Conservation (phyloP, 129 eudicot genomes). For the Heracleum sosnowskyi region DNA sequence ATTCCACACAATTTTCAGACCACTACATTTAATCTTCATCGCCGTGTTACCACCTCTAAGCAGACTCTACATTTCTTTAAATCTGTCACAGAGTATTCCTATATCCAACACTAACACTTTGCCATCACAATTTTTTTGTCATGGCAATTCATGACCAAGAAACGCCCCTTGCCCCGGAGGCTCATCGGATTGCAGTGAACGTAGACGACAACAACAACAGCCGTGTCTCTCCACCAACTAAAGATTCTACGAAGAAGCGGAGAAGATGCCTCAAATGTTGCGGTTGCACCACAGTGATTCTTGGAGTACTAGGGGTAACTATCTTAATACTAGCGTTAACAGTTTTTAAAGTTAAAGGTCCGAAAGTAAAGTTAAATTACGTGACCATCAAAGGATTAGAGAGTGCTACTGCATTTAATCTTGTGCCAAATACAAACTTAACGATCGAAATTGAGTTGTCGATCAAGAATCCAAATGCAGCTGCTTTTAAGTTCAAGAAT, state of each 20-base stretch:
- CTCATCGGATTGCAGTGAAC: constrained; percentile 2
- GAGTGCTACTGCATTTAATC: neutral
- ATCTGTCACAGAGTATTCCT: neutral
- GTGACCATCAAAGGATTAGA: neutral
- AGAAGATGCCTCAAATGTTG: constrained; percentile 12
- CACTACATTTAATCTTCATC: neutral
- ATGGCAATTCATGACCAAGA: neutral
- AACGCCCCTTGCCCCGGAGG: neutral
- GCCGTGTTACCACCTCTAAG: neutral
- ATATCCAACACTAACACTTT: neutral
- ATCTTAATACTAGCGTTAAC: constrained; percentile 10
- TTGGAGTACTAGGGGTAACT: neutral
- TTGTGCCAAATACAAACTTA: neutral
- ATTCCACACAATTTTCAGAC: neutral
- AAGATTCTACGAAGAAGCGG: neutral
- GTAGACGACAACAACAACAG: neutral
- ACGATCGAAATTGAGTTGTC: constrained; percentile 10
- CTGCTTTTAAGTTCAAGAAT: constrained; percentile 7
- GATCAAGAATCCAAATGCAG: constrained; percentile 25
- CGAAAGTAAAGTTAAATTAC: constrained; percentile 7
- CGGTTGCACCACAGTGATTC: neutral
- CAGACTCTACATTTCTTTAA: neutral
- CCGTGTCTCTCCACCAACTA: neutral
- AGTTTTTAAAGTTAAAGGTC: constrained; percentile 11
- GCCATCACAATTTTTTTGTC: neutral